Evolutionary conservation across 345 rosid genomes (phyloP), one percentile per base, ranked within the genome.

Genomic region (Salix dunnii): DNA sequence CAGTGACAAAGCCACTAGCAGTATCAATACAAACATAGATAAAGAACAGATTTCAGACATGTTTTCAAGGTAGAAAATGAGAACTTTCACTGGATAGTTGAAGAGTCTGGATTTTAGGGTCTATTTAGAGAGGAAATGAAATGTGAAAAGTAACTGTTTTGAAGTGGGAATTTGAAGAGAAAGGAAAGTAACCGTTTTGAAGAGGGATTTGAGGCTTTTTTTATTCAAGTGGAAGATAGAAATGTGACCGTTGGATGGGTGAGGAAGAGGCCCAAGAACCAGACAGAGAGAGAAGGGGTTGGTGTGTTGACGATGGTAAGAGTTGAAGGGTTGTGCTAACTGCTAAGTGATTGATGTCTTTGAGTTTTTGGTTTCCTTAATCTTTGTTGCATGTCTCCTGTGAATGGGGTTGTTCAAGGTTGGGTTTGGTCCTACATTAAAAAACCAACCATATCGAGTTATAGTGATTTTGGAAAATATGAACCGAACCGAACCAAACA

Each of bases 191-290:
- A 67, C 67, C 38, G 30, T 43, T 67, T 40, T 11, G n/a, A 20
- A 30, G 73, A 27, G 58, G 25, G 75, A 63, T 7, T 48, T 46
- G 71, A 25, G 33, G 67, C n/a, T 40, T 33, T 42, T 14, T 43
- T 51, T 49, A 42, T 6, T 23, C 2, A 42, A 13, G 61, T 20
- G 42, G 68, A 10, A 16, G 36, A 18, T 20, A 61, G 75, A 71
- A 64, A 77, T 46, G 43, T 77, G 71, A 77, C 75, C 80, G 76
- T 77, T 77, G 71, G 40, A 49, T 7, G 20, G 40, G 12, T 10
- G 14, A 35, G 11, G 66, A 49, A 62, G 36, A 66, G 75, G 64
- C 61, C 68, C 61, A 61, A 28, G 74, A 69, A 69, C 6, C 12
- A 28, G 66, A 12, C 30, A 70, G 48, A 53, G 68, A 31, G 46